Conservation (phyloP, 2,329 filamentous ascomycete genomes). For the Verticillium dahliae region DNA sequence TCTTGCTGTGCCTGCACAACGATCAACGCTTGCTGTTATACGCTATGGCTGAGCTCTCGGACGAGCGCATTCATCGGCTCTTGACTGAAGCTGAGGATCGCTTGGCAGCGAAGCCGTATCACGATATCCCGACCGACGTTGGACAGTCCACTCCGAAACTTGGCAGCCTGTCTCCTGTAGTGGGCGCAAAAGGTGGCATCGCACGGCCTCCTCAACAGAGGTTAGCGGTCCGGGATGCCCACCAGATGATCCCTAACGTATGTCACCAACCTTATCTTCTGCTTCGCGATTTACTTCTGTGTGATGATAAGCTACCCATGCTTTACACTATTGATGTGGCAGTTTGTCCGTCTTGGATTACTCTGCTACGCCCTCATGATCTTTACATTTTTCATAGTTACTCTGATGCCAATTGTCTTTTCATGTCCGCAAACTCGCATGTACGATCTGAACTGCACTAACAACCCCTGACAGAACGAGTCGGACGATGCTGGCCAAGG, state of each 20-base stretch:
- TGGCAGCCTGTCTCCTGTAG: neutral
- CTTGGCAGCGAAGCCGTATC: conserved; percentile 5
- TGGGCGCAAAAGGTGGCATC: neutral
- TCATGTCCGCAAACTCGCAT: neutral
- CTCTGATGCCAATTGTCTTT: conserved; percentile 45
- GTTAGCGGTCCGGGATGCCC: neutral
- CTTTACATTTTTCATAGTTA: conserved; percentile 60
- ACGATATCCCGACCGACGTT: conserved; percentile 1
- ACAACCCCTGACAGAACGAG: neutral
- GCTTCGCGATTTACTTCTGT: conserved; percentile 3
- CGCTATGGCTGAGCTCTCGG: conserved; percentile 12
- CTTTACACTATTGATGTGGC: conserved; percentile 16
- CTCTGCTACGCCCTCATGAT: conserved; percentile 49
- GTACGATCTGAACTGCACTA: neutral
- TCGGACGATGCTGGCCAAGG: conserved; percentile 63
- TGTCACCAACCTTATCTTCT: neutral
- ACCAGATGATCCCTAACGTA: neutral
- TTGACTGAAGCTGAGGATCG: conserved; percentile 11
- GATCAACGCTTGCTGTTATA: neutral
- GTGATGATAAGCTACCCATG: conserved; percentile 34
- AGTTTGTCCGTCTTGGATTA: conserved; percentile 33
- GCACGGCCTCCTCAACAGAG: neutral
- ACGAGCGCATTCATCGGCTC: conserved; percentile 10
- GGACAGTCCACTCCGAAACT: neutral
- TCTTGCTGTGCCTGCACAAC: neutral